Base-by-base conservation (phyloP, 805 yeast species). In the Komagataella ulmi region DNA sequence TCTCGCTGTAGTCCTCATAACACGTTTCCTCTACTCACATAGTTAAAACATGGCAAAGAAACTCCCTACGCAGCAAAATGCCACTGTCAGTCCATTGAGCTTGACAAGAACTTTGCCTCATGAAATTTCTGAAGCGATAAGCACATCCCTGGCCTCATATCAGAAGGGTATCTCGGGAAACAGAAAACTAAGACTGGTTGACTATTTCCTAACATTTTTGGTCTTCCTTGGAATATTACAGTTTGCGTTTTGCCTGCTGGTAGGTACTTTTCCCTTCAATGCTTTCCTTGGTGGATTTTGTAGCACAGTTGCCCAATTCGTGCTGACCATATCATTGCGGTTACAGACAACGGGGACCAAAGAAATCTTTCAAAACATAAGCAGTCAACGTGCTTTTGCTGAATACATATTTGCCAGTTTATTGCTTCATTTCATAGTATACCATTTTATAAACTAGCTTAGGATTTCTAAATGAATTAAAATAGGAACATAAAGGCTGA, bases 231-330 rank as follows among this genome's bases (percentile, higher is more conserved):
- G 96, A 1, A 68, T 77, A 1, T 66, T 86, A 24, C 98, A 93
- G 68, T 88, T 89, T 62, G 69, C 73, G 3, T 91, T 89, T 66
- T 85, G 86, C 57, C 58, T 83, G 46, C 54, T 88, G 12, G 79
- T 89, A 48, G 96, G 97, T 44, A 88, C 80, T 59, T 93, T 85
- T 77, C 99, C 99, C 17, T 93, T 93, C 77, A 93, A 93, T 68
- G 98, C 97, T 21, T 93, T 93, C 64, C 74, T 93, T 54, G 91
- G 96, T 18, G 98, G 98, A 1, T 93, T 93, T 64, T 78, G 85
- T 52, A 73, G 88, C 19, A 87, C 97, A 47, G 97, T 93, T 50
- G 98, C 96, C 12, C 98, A 93, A 67, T 93, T 93, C 65, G 98
- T 93, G 23, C 76, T 93, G 56, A 80, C 95, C 10, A 88, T 86